Conservation (phyloP, 352 stramenopile species). For the Blastocystis sp. region DNA sequence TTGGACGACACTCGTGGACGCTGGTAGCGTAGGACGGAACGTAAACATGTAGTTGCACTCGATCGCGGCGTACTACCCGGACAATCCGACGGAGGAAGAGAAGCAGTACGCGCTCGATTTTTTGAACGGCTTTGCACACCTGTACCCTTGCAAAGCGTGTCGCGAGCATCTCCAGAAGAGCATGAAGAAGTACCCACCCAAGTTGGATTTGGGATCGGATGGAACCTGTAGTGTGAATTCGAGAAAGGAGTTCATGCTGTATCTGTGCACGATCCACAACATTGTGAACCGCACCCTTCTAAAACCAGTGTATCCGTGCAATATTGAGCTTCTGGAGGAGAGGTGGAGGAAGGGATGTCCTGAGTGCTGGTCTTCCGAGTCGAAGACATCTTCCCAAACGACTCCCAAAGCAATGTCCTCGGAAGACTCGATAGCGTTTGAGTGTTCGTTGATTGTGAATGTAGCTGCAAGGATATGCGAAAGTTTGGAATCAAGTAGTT, state of each 20-base stretch:
- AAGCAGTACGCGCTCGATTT: constrained; percentile 71
- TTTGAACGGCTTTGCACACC: constrained; percentile 70
- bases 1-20: constrained; percentile 73
- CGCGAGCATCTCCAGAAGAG: constrained; percentile 73
- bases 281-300: constrained; percentile 75
- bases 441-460: not conserved
- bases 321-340: constrained; percentile 72
- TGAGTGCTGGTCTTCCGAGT: constrained; percentile 66
- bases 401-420: constrained; percentile 2
- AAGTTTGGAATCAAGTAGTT: constrained; percentile 31
- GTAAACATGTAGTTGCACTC: constrained; percentile 69
- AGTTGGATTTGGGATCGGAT: constrained; percentile 68
- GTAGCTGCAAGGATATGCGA: constrained; percentile 50
- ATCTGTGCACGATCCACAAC: constrained; percentile 78
- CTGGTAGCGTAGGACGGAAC: constrained; percentile 63
- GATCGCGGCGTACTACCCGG: constrained; percentile 76
- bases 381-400: too few relatives aligned
- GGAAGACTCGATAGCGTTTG: constrained; percentile 1
- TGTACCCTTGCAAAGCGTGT: constrained; percentile 76
- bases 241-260: constrained; percentile 72
- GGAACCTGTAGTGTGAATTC: constrained; percentile 73
- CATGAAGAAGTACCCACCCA: constrained; percentile 70
- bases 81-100: constrained; percentile 72
- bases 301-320: constrained; percentile 72
- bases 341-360: constrained; percentile 70